Conservation (phyloP, 768 basidiomycete genomes). For the Coprinellus aureogranulatus region DNA sequence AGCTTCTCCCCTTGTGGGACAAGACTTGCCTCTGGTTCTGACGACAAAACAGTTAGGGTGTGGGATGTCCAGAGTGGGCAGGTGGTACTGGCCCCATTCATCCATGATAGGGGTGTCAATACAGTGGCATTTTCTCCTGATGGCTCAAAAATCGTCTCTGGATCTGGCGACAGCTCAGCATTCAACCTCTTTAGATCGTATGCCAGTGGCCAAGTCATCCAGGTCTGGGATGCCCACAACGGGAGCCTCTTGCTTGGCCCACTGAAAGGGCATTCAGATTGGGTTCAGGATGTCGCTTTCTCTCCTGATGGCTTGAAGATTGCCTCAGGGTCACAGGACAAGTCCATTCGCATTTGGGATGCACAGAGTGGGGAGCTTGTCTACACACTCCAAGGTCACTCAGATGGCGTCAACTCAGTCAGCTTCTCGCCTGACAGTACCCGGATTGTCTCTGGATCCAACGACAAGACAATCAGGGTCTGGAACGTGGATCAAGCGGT, state of each 20-base stretch:
- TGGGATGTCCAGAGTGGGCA: no score
- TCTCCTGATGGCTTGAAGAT: background rate
- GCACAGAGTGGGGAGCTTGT: conserved; percentile 5
- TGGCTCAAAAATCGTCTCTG: conserved; percentile 15
- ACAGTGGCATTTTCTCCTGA: conserved; percentile 20
- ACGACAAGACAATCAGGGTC: background rate
- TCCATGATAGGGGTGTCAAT: no score
- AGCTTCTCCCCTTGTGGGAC: no score
- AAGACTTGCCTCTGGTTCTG: no score
- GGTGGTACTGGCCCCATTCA: no score
- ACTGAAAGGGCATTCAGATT: background rate
- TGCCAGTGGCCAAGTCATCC: no score
- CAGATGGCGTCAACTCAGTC: conserved; percentile 4
- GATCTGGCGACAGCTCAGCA: conserved; percentile 11
- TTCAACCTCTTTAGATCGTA: no score
- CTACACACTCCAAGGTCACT: conserved; percentile 4
- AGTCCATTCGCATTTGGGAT: conserved; percentile 15
- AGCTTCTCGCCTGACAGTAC: background rate
- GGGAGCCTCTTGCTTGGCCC: background rate
- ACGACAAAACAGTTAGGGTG: no score
- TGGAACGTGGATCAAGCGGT: conserved; percentile 7
- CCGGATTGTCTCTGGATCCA: background rate
- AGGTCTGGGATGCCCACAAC: background rate
- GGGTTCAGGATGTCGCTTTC: background rate
- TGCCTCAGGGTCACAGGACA: conserved; percentile 31